phyloP scores from a whole-genome alignment of 1,139 yeast genomes.

The Candida gigantensis region DNA sequence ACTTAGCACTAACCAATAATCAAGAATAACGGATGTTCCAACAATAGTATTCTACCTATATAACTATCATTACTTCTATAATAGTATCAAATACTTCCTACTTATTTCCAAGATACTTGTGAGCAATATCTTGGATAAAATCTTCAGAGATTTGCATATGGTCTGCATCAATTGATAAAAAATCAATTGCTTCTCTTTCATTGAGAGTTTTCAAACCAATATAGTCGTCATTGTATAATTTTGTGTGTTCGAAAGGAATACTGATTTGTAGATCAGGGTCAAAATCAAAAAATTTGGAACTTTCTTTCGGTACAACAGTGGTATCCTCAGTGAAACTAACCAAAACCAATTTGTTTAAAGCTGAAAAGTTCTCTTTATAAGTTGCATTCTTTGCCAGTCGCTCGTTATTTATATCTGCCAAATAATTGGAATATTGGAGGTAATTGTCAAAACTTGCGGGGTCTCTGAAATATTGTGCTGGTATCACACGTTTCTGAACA shows the following conservation, averaged over 20 bases:
- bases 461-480: constrained; percentile 78
- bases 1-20: too few species aligned
- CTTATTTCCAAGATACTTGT: constrained; percentile 38
- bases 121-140: constrained; percentile 41
- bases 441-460: constrained; percentile 49
- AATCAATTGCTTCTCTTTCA: constrained; percentile 45
- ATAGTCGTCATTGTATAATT: constrained; percentile 51
- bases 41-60: too few species aligned
- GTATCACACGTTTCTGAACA: constrained; percentile 59
- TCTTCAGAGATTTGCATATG: constrained; percentile 67
- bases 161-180: constrained; percentile 53
- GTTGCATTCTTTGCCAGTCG: constrained; percentile 23
- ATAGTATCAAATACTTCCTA: too few species aligned
- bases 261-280: constrained; percentile 44
- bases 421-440: constrained; percentile 49
- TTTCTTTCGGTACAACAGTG: constrained; percentile 71
- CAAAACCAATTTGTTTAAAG: constrained; percentile 56
- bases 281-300: constrained; percentile 65
- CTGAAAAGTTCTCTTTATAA: constrained; percentile 44
- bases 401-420: constrained; percentile 73
- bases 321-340: constrained; percentile 61
- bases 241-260: constrained; percentile 52
- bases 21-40: too few species aligned
- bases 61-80: too few species aligned
- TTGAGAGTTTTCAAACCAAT: constrained; percentile 59